A percentile compares a stretch with the other conserved stretches of the same genome.
Evolutionary conservation across 1,284 basidiomycete species (phyloP).

Genomic region (Ustilago vetiveriae): DNA sequence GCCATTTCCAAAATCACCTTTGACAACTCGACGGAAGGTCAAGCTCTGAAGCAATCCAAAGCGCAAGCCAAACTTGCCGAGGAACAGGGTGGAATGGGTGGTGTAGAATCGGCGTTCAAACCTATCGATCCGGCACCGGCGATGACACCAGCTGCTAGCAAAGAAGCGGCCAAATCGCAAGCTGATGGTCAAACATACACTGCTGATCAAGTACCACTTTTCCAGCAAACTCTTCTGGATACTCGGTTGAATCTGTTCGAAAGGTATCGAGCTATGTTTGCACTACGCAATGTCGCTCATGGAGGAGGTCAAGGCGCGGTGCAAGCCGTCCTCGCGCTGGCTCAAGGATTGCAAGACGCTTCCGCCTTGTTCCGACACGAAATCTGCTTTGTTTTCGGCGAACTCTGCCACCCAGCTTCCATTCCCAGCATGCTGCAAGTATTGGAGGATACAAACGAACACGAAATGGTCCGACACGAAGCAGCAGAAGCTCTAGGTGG

Average conservation of each 20-base stretch:
- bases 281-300: conserved; percentile 73
- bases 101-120: conserved; percentile 71
- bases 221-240: conserved; percentile 78
- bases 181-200: conserved; percentile 32
- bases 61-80: conserved; percentile 20
- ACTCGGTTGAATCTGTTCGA: conserved; percentile 81
- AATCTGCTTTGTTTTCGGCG: conserved; percentile 82
- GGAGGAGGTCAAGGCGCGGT: conserved; percentile 58
- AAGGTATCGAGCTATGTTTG: conserved; percentile 98
- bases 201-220: conserved; percentile 70
- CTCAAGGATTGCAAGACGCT: conserved; percentile 78
- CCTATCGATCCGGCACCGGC: conserved; percentile 95
- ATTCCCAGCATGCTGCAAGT: conserved; percentile 85
- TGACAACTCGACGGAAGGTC: conserved; percentile 73
- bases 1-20: conserved; percentile 94
- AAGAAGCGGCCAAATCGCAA: conserved; percentile 35
- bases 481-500: conserved; percentile 97
- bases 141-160: conserved; percentile 55
- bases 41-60: conserved; percentile 60
- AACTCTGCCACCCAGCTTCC: conserved; percentile 87
- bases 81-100: conserved; percentile 24
- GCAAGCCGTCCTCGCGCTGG: conserved; percentile 85
- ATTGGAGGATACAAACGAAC: conserved; percentile 78
- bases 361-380: conserved; percentile 58
- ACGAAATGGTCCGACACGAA: conserved; percentile 98